Base-by-base conservation (phyloP, 2,329 filamentous ascomycete species). In the Dactylella cylindrospora region DNA sequence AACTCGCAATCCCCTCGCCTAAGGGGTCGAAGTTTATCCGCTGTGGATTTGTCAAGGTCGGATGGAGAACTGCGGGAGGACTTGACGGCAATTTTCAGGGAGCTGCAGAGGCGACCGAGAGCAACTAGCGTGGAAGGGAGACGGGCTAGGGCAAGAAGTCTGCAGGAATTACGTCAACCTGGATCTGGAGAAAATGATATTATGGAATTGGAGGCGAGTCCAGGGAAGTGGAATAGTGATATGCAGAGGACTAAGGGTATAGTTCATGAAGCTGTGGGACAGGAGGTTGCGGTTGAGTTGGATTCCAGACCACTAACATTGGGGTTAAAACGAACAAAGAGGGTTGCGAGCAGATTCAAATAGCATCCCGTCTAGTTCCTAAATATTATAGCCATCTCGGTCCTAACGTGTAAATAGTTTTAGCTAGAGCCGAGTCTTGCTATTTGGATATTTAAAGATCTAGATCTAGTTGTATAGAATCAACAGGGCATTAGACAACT, bases 121-220 rank as follows among this genome's bases (percentile, higher is more conserved):
- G 36, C 55, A 28, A 49, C 47, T 17, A 61, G 55, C 25, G 53
- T 61, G 29, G 44, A 47, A 4, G 49, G 44, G 33, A 47, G 33
- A 10, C 26, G 55, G 25, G n/a, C 6, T 12, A 13, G 6, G 17
- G 6, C 32, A 13, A 13, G 12, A 13, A 13, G 32, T 6, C n/a
- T n/a, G n/a, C n/a, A n/a, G n/a, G n/a, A n/a, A n/a, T n/a, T n/a
- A n/a, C n/a, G n/a, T n/a, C n/a, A n/a, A n/a, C 33, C 46, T 3
- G 19, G 12, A 4, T 28, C 40, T 15, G 41, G 47, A 8, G 47
- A 61, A 15, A 43, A 49, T 9, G 52, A 53, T 20, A 40, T 61
- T 9, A 61, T 61, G 55, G 55, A 61, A 28, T 31, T 61, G 26
- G 55, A 61, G 33, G 55, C 55, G 26, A 61, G 55, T 32, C 55